Percentiles rank a stretch among this genome's conserved stretches.
phyloP scores from a whole-genome alignment of 1,284 basidiomycete genomes.

The Phellinidium pouzarii region DNA sequence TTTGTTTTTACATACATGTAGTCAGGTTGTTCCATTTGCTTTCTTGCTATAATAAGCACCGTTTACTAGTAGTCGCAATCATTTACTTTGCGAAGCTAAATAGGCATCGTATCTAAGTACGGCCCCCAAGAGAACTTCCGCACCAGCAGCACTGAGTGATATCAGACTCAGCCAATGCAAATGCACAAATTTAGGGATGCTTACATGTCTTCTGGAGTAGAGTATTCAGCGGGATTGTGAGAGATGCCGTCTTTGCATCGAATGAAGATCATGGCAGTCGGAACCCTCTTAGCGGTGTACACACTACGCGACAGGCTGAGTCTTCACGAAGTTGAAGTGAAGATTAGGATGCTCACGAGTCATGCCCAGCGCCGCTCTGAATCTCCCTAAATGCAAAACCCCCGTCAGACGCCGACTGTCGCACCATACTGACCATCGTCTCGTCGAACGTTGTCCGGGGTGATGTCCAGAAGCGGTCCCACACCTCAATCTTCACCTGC shows the following conservation, averaged over 20 bases:
- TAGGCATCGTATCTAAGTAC: constrained; percentile 13
- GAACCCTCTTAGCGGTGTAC: constrained; percentile 20
- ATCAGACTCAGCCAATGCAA: background rate
- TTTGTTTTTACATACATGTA: background rate
- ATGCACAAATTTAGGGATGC: background rate
- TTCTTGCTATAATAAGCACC: background rate
- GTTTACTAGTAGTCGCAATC: background rate
- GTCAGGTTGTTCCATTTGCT: background rate
- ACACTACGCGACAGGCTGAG: constrained; percentile 15
- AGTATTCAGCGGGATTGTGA: constrained; percentile 23
- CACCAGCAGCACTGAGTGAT: constrained; percentile 9
- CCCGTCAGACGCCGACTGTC: constrained; percentile 18
- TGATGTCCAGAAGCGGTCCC: constrained; percentile 20
- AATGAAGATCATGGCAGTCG: constrained; percentile 25
- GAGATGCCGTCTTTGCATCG: constrained; percentile 24
- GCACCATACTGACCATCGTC: constrained; percentile 17
- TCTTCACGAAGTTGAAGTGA: background rate
- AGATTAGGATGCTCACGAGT: constrained; percentile 18
- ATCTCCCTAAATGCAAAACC: constrained; percentile 18
- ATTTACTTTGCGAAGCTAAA: constrained; percentile 1
- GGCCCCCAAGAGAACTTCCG: constrained; percentile 14
- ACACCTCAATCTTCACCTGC: constrained; percentile 16
- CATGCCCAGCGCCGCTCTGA: constrained; percentile 24
- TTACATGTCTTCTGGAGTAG: constrained; percentile 22
- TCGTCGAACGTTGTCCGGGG: constrained; percentile 20